Percentiles rank a stretch among this genome's conserved stretches.
These are phyloP conservation scores for Brasilioporus rufonigricans DNA, from an alignment of 768 basidiomycete species.

Conservation along the genomic window DNA sequence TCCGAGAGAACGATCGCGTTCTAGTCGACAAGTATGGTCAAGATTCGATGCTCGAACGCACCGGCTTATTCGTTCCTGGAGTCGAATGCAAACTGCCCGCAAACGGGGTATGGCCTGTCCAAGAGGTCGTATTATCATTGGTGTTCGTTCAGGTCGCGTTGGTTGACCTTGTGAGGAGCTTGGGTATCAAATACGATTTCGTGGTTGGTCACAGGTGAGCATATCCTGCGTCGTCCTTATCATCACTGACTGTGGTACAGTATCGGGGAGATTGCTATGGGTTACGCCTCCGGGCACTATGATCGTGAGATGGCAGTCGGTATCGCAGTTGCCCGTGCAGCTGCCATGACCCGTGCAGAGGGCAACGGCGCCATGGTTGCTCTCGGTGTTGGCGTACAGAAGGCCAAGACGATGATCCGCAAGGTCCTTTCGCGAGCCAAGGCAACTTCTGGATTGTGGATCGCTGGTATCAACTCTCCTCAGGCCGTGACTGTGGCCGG, in stretches of 20 bases:
- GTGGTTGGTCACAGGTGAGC: slow-evolving; percentile 36
- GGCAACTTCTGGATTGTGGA: slow-evolving; percentile 29
- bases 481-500: slow-evolving; percentile 38
- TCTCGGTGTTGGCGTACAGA: slow-evolving; percentile 32
- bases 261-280: slow-evolving; percentile 38
- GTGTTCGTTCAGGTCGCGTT: slow-evolving; percentile 34
- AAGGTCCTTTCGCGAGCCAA: slow-evolving; percentile 30
- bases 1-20: slow-evolving; percentile 34
- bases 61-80: slow-evolving; percentile 33
- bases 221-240: background rate
- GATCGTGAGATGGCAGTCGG: slow-evolving; percentile 34
- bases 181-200: slow-evolving; percentile 33
- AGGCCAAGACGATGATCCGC: slow-evolving; percentile 33
- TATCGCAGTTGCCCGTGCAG: slow-evolving; percentile 36
- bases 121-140: slow-evolving; percentile 33
- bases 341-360: slow-evolving; percentile 35
- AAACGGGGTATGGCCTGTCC: slow-evolving; percentile 32
- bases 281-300: slow-evolving; percentile 37
- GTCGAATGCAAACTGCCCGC: slow-evolving; percentile 19
- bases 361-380: slow-evolving; percentile 37
- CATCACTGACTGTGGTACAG: slow-evolving; percentile 11
- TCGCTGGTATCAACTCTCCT: slow-evolving; percentile 37
- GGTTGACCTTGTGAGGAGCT: slow-evolving; percentile 31
- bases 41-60: slow-evolving; percentile 32
- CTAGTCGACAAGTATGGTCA: slow-evolving; percentile 27